Base-by-base conservation (phyloP, 1,139 yeast species). In the Yamadazyma spencermartinsiae region DNA sequence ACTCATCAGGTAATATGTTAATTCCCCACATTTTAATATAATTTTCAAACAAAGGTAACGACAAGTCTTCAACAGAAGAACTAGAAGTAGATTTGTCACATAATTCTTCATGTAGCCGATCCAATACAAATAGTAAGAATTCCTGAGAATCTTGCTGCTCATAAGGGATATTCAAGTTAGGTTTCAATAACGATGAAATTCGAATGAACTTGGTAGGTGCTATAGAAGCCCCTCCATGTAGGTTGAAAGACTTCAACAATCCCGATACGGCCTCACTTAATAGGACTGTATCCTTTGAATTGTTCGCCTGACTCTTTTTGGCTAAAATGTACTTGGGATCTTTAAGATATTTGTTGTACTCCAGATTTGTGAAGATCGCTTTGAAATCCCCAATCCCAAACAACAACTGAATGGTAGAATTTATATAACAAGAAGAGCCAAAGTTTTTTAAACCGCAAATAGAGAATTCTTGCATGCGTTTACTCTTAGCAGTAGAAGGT, bases 101-200 rank as follows among this genome's bases (percentile, higher is more conserved):
- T 37, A 80, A 52, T 48, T 85, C 94, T 45, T 82, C 88, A 55
- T 84, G 92, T 15, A 84, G 58, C 40, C 81, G 70, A 54, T 84
- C 90, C 43, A 85, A 60, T 8, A 83, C 51, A 47, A 82, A 80
- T 55, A 83, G 69, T 37, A 85, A 60, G 52, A 83, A 84, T 49
- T 85, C 94, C 44, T 84, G 87, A 2, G 90, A 80, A 57, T 85
- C 94, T 55, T 85, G 92, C 51, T 85, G 94, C 49, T 82, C 86
- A 46, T 70, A 61, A 0, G 90, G 90, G 9, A 84, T 82, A 46
- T 71, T 67, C 39, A 83, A 72, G 47, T 80, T 86, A 0, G 88
- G 88, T 48, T 82, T 79, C 27, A 82, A 53, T 4, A 60, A 47
- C 9, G 79, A 64, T 36, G 86, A 70, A 1, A 74, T 63, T 41